Conservation (phyloP, 139 green algal genomes). For the Auxenochlorella pyrenoidosa region DNA sequence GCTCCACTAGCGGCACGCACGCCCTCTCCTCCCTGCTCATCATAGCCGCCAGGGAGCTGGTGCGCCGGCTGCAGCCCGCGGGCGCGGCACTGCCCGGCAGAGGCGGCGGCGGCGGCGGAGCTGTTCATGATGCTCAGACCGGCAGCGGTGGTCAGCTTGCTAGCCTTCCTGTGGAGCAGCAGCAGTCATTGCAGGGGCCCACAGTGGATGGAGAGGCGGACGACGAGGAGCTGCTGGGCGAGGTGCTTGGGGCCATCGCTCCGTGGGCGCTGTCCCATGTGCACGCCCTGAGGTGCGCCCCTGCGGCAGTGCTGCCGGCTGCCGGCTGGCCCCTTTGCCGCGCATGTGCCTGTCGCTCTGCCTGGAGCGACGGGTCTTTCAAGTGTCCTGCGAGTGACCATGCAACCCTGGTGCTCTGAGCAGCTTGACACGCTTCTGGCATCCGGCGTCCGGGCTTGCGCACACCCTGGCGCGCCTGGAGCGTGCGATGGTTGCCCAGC, state of each 20-base stretch:
- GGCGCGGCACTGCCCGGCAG: neutral
- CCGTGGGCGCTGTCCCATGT: slow-evolving; percentile 79
- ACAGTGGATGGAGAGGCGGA: neutral
- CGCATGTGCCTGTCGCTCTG: too few species aligned
- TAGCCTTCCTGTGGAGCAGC: too few species aligned
- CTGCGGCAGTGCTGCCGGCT: too few species aligned
- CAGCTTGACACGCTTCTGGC: too few species aligned
- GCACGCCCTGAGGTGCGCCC: slow-evolving; percentile 60
- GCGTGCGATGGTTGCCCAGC: too few species aligned
- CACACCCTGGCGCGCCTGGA: too few species aligned
- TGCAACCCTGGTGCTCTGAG: too few species aligned
- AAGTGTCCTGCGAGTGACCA: too few species aligned
- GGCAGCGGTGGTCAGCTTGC: neutral
- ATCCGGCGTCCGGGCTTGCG: too few species aligned
- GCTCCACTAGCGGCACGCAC: slow-evolving; percentile 49
- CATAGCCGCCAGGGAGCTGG: slow-evolving; percentile 38
- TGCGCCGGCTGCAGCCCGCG: slow-evolving; percentile 3
- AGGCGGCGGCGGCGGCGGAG: too few species aligned
- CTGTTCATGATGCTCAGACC: neutral
- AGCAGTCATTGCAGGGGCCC: neutral
- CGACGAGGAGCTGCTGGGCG: slow-evolving; percentile 27
- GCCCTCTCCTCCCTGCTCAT: slow-evolving; percentile 61
- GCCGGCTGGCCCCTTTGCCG: too few species aligned
- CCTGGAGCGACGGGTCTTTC: too few species aligned
- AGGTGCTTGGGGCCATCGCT: slow-evolving; percentile 43